These are phyloP conservation scores for Papiliotrema terrestris DNA, from an alignment of 1,284 basidiomycete species.

Conservation along the genomic window DNA sequence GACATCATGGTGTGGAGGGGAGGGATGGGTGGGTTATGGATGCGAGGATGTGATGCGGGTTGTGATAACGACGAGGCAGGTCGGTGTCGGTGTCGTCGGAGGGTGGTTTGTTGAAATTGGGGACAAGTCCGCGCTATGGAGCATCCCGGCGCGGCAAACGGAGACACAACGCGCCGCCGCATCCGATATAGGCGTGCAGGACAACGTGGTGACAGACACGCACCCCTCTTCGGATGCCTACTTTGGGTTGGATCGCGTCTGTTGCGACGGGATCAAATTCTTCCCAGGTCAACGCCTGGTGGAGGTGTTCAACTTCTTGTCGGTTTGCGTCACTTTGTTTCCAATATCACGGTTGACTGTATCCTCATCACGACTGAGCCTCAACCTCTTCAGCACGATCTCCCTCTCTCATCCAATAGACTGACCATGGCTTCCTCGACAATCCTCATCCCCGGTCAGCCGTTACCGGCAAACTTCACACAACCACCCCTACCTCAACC, in stretches of 20 bases:
- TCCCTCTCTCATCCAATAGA: background rate
- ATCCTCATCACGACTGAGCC: background rate
- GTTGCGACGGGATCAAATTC: no score
- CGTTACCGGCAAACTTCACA: constrained; percentile 60
- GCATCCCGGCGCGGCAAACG: background rate
- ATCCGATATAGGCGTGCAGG: background rate
- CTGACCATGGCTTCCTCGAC: constrained; percentile 27
- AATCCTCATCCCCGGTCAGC: constrained; percentile 75
- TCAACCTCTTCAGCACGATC: background rate
- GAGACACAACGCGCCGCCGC: background rate
- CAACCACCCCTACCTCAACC: constrained; percentile 56
- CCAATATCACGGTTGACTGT: background rate
- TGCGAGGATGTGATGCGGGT: background rate
- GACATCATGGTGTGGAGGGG: constrained; percentile 34
- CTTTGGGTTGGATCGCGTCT: background rate
- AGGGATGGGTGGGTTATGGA: background rate
- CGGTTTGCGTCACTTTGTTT: background rate
- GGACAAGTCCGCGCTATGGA: background rate
- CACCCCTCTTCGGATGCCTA: background rate
- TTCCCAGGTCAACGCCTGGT: background rate
- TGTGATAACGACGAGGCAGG: background rate
- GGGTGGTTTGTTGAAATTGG: no score
- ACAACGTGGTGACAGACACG: background rate
- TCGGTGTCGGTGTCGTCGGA: no score
- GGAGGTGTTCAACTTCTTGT: background rate